A percentile compares a stretch with the other conserved stretches of the same genome.
Conservation (phyloP, 176 grass and related monocot species). For the Saccharum officinarum region DNA sequence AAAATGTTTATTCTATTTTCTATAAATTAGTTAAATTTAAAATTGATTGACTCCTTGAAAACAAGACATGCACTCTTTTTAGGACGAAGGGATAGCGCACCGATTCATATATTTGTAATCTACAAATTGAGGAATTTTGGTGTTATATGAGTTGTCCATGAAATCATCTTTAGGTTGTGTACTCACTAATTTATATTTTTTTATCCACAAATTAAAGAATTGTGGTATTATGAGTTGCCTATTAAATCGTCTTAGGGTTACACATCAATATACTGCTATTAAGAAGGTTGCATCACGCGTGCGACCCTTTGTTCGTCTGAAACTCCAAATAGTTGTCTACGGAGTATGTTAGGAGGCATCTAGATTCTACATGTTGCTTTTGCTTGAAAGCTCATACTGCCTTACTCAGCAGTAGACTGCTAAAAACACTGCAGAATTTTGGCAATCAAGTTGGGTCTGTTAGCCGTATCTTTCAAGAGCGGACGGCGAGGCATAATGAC, state of each 20-base stretch:
- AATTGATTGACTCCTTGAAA: neutral
- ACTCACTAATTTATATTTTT: no score
- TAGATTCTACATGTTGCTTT: neutral
- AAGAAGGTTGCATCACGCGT: neutral
- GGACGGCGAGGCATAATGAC: conserved; percentile 37
- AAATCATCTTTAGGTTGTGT: neutral
- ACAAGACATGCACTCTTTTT: neutral
- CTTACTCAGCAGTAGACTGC: no score
- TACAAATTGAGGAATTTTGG: neutral
- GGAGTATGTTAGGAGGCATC: neutral
- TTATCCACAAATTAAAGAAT: no score
- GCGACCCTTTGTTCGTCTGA: neutral
- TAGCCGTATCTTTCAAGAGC: conserved; percentile 18
- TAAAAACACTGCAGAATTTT: no score
- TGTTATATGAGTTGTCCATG: neutral
- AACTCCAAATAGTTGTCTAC: neutral
- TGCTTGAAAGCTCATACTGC: neutral
- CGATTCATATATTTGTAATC: no score
- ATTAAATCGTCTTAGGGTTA: no score
- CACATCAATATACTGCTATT: neutral
- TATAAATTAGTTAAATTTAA: neutral
- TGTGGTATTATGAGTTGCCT: no score
- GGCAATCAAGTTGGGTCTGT: neutral
- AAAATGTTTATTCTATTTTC: no score
- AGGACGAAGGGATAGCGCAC: neutral